Evolutionary conservation across 2,329 filamentous ascomycete species (phyloP), one percentile per base, ranked within the genome.

Genomic region (Arthrobotrys sinensis): DNA sequence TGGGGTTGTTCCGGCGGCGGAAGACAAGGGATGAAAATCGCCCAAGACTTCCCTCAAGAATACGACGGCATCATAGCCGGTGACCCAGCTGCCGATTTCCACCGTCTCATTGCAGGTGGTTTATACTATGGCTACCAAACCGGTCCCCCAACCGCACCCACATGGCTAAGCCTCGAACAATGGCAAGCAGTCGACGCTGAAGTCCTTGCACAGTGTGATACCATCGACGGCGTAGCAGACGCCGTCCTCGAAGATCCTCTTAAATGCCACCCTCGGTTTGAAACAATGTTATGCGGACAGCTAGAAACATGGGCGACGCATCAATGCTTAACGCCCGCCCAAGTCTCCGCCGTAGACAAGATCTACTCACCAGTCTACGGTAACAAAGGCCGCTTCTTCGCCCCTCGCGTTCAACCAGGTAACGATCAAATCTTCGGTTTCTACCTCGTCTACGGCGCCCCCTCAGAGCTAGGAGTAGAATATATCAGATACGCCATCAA

Each of bases 61-160:
- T 87, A 87, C 65, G 86, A 87, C 73, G 86, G 86, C 40, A 85
- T 87, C 63, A 84, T 87, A 38, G 84, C 85, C 4, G 86, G 85
- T 19, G 83, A 85, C 55, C 85, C 83, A 21, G 85, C 69, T 21
- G 81, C 85, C 63, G 85, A 86, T 80, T 85, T 86, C 79, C 84
- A 86, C 80, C 85, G 86, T 53, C 80, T 88, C 32, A 48, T 57
- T 28, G 57, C 66, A 8, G 32, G 28, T 7, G 45, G 43, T 3
- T 16, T 62, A 12, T 24, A 21, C 16, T 60, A 24, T 6, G 19
- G 60, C 24, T 71, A 66, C 34, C 40, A 46, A 19, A 81, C 84
- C n/a, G 85, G 84, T 3, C 28, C 40, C 16, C 57, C 48, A 11
- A 45, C n/a, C 6, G 43, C 60, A 1, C 66, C 57, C 0, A 52